Conservation (phyloP, 441 rosid species). For the Pelargonium exstipulatum region DNA sequence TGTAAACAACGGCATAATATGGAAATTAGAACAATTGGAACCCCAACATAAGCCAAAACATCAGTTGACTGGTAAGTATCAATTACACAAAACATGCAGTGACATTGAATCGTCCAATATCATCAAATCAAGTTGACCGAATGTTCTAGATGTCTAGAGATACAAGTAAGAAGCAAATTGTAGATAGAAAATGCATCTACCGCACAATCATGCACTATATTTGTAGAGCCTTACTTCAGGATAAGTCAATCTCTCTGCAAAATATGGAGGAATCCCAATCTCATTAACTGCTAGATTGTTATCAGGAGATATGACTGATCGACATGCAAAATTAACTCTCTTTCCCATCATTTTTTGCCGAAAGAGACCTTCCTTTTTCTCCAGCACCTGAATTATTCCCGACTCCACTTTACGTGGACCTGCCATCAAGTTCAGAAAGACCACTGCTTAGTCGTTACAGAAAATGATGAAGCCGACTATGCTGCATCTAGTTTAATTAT, state of each 20-base stretch:
- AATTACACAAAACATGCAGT: neutral
- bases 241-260: constrained; percentile 81
- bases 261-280: constrained; percentile 96
- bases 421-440: constrained; percentile 33
- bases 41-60: neutral
- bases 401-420: constrained; percentile 52
- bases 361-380: constrained; percentile 94
- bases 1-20: neutral
- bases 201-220: constrained; percentile 10
- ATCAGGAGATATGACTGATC: constrained; percentile 99
- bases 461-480: constrained; percentile 5
- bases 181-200: neutral
- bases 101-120: neutral
- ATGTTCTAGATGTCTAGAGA: neutral
- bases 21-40: neutral
- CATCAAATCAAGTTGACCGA: neutral
- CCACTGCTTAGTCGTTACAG: constrained; percentile 17
- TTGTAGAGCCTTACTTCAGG: constrained; percentile 65
- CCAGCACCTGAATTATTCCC: constrained; percentile 92
- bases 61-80: neutral
- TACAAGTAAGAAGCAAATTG: neutral
- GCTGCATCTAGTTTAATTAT: neutral
- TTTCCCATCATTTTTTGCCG: constrained; percentile 99
- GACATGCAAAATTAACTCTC: constrained; percentile 95
- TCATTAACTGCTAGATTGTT: constrained; percentile 94